A percentile compares a stretch with the other conserved stretches of the same genome.
phyloP scores from a whole-genome alignment of 306 rosid genomes.

The Sesbania bispinosa region DNA sequence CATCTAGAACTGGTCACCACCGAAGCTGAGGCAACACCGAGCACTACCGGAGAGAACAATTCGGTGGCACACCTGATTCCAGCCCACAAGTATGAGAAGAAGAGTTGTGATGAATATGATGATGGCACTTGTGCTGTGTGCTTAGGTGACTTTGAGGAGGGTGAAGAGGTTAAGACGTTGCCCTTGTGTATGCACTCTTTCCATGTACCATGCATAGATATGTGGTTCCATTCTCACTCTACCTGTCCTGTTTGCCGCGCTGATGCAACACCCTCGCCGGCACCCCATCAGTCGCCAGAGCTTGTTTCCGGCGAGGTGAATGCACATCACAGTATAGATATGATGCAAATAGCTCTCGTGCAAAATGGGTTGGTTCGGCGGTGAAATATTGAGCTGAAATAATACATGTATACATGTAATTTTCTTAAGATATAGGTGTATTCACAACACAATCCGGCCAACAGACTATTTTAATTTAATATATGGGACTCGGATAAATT shows the following conservation, averaged over 20 bases:
- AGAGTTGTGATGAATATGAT: slow-evolving; percentile 24
- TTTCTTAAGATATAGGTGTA: too few relatives aligned
- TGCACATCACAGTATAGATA: background rate
- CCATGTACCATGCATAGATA: slow-evolving; percentile 56
- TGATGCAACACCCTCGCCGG: slow-evolving; percentile 21
- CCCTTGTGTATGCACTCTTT: slow-evolving; percentile 60
- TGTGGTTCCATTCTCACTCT: slow-evolving; percentile 54
- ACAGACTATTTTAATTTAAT: too few relatives aligned
- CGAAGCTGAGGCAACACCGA: background rate
- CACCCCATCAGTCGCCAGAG: background rate
- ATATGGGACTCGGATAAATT: too few relatives aligned
- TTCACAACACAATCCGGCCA: too few relatives aligned
- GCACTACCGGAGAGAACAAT: background rate
- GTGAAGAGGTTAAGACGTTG: slow-evolving; percentile 55
- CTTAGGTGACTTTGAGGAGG: slow-evolving; percentile 57
- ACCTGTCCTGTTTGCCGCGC: slow-evolving; percentile 60
- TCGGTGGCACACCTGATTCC: slow-evolving; percentile 38
- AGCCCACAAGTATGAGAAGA: slow-evolving; percentile 31
- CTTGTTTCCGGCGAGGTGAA: background rate
- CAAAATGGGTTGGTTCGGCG: background rate
- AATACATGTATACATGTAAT: too few relatives aligned
- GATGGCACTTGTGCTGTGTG: slow-evolving; percentile 50
- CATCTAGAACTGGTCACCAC: too few relatives aligned
- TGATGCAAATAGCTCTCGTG: background rate
- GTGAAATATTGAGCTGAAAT: background rate